phyloP scores from a whole-genome alignment of 305 asterid species.

The Lippia alba region DNA sequence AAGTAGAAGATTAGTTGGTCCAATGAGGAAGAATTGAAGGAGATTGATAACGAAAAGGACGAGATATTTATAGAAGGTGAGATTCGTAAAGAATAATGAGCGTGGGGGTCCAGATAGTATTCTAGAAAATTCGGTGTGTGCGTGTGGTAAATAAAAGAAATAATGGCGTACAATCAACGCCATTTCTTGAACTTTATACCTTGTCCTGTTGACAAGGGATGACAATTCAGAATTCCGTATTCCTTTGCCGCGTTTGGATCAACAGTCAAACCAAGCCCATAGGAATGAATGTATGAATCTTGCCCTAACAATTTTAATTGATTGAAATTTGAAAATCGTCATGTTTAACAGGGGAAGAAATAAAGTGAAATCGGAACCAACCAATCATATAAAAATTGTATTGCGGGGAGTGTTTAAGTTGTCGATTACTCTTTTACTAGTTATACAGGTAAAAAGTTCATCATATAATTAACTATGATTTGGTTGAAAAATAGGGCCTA shows the following conservation, averaged over 20 bases:
- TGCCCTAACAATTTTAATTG: too few species aligned
- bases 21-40: slow-evolving; percentile 24
- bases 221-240: background rate
- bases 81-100: slow-evolving; percentile 11
- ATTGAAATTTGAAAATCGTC: too few species aligned
- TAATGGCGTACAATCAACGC: slow-evolving; percentile 42
- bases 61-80: slow-evolving; percentile 33
- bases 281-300: too few species aligned
- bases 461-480: too few species aligned
- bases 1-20: slow-evolving; percentile 16
- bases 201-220: slow-evolving; percentile 31
- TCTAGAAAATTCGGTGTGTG: slow-evolving; percentile 31
- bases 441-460: too few species aligned
- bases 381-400: too few species aligned
- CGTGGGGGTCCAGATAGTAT: slow-evolving; percentile 31
- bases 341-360: too few species aligned
- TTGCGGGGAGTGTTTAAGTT: too few species aligned
- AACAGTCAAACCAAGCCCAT: background rate
- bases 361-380: too few species aligned
- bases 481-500: too few species aligned
- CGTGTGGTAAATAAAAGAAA: slow-evolving; percentile 15
- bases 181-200: slow-evolving; percentile 33
- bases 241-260: slow-evolving; percentile 6
- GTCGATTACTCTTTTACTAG: too few species aligned
- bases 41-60: background rate